These are phyloP conservation scores for Psilocybe azurescens DNA, from an alignment of 768 basidiomycete species.

Conservation along the genomic window DNA sequence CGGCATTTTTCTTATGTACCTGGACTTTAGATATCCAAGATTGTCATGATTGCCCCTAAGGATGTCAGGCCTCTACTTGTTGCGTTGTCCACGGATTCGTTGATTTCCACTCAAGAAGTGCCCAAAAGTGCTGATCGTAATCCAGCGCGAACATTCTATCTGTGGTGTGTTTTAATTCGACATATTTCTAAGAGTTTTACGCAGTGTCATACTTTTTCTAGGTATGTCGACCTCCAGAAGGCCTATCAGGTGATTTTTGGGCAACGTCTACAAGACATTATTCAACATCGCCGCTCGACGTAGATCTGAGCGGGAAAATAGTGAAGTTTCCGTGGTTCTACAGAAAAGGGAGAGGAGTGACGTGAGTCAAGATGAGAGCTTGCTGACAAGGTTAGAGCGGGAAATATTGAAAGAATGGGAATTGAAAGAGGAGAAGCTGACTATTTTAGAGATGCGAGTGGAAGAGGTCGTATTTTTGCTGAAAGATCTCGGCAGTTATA, in stretches of 20 bases:
- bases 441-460: conserved; percentile 81
- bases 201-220: conserved; percentile 31
- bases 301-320: conserved; percentile 73
- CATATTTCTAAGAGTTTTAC: background rate
- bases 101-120: conserved; percentile 93
- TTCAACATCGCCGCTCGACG: conserved; percentile 83
- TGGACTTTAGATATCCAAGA: conserved; percentile 79
- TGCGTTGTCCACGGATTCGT: conserved; percentile 76
- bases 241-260: conserved; percentile 78
- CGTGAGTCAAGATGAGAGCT: conserved; percentile 74
- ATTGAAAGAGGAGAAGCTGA: conserved; percentile 72
- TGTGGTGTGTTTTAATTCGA: conserved; percentile 64
- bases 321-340: conserved; percentile 71
- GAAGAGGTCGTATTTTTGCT: conserved; percentile 91
- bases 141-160: conserved; percentile 86
- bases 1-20: background rate
- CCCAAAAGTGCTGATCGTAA: conserved; percentile 91
- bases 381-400: conserved; percentile 78
- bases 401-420: conserved; percentile 79
- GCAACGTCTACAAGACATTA: conserved; percentile 86
- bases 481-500: conserved; percentile 66
- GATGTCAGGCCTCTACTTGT: conserved; percentile 84
- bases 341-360: conserved; percentile 84
- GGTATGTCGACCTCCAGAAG: conserved; percentile 89
- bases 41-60: conserved; percentile 91